A percentile compares a stretch with the other conserved stretches of the same genome.
Evolutionary conservation across 2,329 filamentous ascomycete genomes (phyloP).

Genomic region (Geosmithia putterillii): DNA sequence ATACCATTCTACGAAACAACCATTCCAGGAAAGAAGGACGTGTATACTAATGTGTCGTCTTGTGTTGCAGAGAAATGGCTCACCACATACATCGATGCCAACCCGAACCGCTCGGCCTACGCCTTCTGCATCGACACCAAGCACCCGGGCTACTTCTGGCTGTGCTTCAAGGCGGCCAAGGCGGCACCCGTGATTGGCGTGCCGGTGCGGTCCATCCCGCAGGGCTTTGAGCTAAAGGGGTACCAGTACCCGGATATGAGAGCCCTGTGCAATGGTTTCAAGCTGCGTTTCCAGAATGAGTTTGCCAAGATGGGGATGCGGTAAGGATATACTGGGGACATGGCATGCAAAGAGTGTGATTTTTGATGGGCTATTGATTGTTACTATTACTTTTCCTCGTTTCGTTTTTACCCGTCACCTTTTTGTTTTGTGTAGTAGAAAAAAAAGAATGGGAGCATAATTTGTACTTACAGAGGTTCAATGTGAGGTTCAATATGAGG

Average conservation of each 20-base stretch:
- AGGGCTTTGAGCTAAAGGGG: conserved; percentile 83
- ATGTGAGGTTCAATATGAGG: too few relatives aligned
- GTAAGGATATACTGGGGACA: conserved; percentile 8
- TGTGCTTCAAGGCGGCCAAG: conserved; percentile 90
- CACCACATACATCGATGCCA: conserved; percentile 89
- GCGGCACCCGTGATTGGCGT: conserved; percentile 62
- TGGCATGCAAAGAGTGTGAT: background rate
- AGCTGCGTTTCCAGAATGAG: conserved; percentile 59
- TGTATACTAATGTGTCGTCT: background rate
- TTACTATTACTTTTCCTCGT: background rate
- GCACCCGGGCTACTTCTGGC: conserved; percentile 85
- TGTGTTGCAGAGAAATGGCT: conserved; percentile 71
- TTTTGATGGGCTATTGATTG: background rate
- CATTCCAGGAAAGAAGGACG: background rate
- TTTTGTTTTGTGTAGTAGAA: background rate
- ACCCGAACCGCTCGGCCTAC: conserved; percentile 86
- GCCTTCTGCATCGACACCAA: conserved; percentile 91
- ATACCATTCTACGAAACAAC: conserved; percentile 1
- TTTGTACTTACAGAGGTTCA: too few relatives aligned
- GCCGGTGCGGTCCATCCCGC: conserved; percentile 82
- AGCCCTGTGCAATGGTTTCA: conserved; percentile 94
- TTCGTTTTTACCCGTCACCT: background rate
- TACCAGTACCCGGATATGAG: conserved; percentile 90
- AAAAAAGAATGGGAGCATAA: background rate
- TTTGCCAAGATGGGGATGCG: conserved; percentile 46